Evolutionary conservation across 164 flowering plant genomes (phyloP).

Genomic region (Buxus sempervirens): DNA sequence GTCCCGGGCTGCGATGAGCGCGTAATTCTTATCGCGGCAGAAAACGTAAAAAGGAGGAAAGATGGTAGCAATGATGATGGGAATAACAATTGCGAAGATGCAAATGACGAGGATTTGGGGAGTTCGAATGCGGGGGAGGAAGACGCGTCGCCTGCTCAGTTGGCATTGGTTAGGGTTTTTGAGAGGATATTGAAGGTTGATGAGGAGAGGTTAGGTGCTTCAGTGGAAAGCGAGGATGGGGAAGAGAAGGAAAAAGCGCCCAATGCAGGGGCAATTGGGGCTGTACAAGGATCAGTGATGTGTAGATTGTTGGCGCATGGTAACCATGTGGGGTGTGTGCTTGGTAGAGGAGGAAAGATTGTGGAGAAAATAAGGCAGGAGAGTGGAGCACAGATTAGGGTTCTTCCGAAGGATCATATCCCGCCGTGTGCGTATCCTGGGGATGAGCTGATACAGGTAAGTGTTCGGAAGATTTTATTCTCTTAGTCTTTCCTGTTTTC

Average conservation of each 20-base stretch:
- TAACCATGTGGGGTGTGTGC: conserved; percentile 33
- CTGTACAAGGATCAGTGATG: conserved; percentile 14
- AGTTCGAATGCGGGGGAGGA: conserved; percentile 11
- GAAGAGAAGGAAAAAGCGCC: conserved; percentile 12
- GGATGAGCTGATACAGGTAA: conserved; percentile 53
- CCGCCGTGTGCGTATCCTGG: conserved; percentile 31
- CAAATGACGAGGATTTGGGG: conserved; percentile 6
- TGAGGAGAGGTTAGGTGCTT: conserved; percentile 20
- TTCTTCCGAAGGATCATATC: conserved; percentile 31
- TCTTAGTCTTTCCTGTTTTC: too few relatives aligned
- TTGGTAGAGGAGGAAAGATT: conserved; percentile 41
- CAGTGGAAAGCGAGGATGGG: conserved; percentile 11
- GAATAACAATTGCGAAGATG: not conserved
- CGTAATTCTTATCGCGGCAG: conserved; percentile 30
- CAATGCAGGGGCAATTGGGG: too few relatives aligned
- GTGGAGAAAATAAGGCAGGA: conserved; percentile 32
- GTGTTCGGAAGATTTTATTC: too few relatives aligned
- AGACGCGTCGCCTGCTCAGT: conserved; percentile 26
- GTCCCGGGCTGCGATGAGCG: conserved; percentile 32
- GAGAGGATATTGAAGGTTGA: conserved; percentile 29
- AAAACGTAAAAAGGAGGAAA: conserved; percentile 12
- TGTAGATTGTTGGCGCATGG: conserved; percentile 31
- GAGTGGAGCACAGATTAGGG: conserved; percentile 34
- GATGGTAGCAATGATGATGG: not conserved
- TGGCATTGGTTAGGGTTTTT: conserved; percentile 28